Conservation (phyloP, 2,329 filamentous ascomycete species). For the Calonectria crousiana region DNA sequence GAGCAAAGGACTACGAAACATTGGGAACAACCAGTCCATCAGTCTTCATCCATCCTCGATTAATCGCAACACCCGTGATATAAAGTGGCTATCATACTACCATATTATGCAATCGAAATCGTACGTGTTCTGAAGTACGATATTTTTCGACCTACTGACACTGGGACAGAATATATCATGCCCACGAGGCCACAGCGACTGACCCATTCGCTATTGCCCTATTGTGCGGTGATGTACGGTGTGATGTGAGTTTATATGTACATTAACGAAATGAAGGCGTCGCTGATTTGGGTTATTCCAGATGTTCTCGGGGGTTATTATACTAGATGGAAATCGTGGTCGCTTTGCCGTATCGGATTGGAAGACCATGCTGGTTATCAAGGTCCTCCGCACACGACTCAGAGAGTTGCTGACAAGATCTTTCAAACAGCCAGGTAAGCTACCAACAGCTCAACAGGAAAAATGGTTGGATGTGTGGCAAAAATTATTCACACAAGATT, state of each 20-base stretch:
- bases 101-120: slow-evolving; percentile 95
- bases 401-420: slow-evolving; percentile 79
- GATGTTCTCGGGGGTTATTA: slow-evolving; percentile 88
- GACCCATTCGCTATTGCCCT: slow-evolving; percentile 87
- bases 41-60: slow-evolving; percentile 90
- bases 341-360: slow-evolving; percentile 88
- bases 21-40: slow-evolving; percentile 92
- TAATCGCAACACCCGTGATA: slow-evolving; percentile 77
- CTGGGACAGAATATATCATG: slow-evolving; percentile 79
- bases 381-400: slow-evolving; percentile 79
- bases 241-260: slow-evolving; percentile 70
- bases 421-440: slow-evolving; percentile 76
- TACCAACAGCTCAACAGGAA: slow-evolving; percentile 74
- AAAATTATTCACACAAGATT: slow-evolving; percentile 72
- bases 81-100: slow-evolving; percentile 93
- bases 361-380: slow-evolving; percentile 92
- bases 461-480: slow-evolving; percentile 83
- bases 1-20: slow-evolving; percentile 86
- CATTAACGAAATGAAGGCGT: neutral
- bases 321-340: slow-evolving; percentile 88
- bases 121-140: slow-evolving; percentile 55
- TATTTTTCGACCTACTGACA: slow-evolving; percentile 11
- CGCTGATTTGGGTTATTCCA: slow-evolving; percentile 49
- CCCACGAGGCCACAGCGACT: slow-evolving; percentile 86
- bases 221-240: slow-evolving; percentile 89